These are phyloP conservation scores for Rhodofomes roseus DNA, from an alignment of 1,284 basidiomycete species.

Conservation along the genomic window DNA sequence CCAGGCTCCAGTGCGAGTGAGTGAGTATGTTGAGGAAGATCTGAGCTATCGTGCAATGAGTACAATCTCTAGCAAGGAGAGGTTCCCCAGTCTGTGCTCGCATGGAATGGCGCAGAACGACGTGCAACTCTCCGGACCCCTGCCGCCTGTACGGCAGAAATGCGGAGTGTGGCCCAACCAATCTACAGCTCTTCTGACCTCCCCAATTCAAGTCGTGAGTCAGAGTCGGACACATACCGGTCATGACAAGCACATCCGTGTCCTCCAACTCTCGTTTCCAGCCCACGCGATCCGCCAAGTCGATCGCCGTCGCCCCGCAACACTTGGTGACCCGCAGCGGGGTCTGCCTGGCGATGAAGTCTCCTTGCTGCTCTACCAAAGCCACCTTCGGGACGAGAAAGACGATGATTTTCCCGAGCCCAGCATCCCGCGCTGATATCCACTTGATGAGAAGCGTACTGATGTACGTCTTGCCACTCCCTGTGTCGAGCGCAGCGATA, in stretches of 20 bases:
- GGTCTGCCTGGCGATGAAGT: slow-evolving; percentile 63
- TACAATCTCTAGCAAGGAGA: not conserved
- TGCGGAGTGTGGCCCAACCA: not conserved
- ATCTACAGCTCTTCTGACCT: not conserved
- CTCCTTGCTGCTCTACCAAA: slow-evolving; percentile 76
- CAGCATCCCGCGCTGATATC: slow-evolving; percentile 49
- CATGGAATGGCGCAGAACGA: not conserved
- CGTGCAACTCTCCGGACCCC: not conserved
- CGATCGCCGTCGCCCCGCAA: slow-evolving; percentile 65
- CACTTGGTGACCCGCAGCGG: slow-evolving; percentile 62
- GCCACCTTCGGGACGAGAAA: slow-evolving; percentile 81
- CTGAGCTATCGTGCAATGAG: slow-evolving; percentile 50
- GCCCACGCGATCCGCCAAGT: slow-evolving; percentile 58
- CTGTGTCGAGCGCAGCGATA: slow-evolving; percentile 76
- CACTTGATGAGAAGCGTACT: slow-evolving; percentile 76
- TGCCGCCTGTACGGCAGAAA: not conserved
- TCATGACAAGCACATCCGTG: slow-evolving; percentile 79
- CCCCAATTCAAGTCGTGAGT: not conserved
- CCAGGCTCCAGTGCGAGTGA: slow-evolving; percentile 75
- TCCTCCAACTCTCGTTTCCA: slow-evolving; percentile 64
- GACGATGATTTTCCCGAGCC: slow-evolving; percentile 52
- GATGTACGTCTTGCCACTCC: slow-evolving; percentile 82
- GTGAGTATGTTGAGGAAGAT: slow-evolving; percentile 76
- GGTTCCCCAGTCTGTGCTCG: too few species aligned
- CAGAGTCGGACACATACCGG: slow-evolving; percentile 41